Conservation (phyloP, 108 stramenopile genomes). For the Poteriospumella lacustris region DNA sequence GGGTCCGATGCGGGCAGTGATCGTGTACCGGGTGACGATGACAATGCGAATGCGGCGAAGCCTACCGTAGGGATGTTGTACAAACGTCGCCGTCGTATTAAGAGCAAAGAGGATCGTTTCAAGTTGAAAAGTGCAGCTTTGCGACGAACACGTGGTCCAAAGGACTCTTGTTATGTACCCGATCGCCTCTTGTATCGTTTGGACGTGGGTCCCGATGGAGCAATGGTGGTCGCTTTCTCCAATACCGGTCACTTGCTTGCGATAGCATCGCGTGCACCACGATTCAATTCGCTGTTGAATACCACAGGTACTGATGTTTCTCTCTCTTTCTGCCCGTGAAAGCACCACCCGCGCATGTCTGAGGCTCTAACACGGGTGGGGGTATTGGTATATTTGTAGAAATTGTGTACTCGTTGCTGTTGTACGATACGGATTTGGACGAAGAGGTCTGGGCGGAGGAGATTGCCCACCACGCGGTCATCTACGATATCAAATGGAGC, state of each 20-base stretch:
- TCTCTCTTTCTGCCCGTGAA: no score
- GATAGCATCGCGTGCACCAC: no score
- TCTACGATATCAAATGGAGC: conserved; percentile 14
- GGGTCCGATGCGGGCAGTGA: no score
- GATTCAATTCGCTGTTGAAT: no score
- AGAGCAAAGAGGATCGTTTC: no score
- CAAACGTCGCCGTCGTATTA: no score
- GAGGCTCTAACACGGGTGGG: no score
- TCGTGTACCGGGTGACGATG: no score
- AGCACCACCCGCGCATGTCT: no score
- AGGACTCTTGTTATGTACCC: neutral
- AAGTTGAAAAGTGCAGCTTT: neutral
- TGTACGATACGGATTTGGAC: neutral
- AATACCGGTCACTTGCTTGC: neutral
- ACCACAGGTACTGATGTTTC: no score
- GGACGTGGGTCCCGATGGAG: conserved; percentile 6
- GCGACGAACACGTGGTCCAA: neutral
- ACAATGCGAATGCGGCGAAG: no score
- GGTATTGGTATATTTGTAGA: neutral
- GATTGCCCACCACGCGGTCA: neutral
- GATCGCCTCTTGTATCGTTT: neutral
- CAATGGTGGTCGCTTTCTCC: neutral
- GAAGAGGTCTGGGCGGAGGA: neutral
- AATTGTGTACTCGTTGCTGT: neutral
- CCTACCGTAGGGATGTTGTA: no score